Percentiles rank a stretch among this genome's conserved stretches.
Evolutionary conservation across 306 rosid species (phyloP).

Genomic region (Fragaria ananassa): DNA sequence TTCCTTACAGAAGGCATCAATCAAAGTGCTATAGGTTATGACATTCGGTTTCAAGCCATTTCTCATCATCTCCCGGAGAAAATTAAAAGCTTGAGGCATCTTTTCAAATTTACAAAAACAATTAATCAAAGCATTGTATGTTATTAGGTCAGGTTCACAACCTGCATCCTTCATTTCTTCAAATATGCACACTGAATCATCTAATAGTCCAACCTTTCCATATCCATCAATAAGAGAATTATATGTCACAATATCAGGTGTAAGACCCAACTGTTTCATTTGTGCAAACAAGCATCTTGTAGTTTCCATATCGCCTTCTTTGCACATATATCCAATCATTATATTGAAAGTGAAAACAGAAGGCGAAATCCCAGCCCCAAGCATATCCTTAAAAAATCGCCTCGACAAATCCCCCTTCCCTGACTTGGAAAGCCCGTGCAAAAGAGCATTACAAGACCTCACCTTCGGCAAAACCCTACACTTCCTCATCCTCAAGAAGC

Average conservation of each 20-base stretch:
- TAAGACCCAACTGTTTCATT: conserved; percentile 59
- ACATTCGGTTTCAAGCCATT: conserved; percentile 66
- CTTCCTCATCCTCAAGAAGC: conserved; percentile 66
- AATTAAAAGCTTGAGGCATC: conserved; percentile 63
- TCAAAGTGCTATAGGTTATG: conserved; percentile 79
- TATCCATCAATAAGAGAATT: conserved; percentile 91
- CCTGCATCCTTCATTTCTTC: conserved; percentile 69
- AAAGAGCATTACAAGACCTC: conserved; percentile 80
- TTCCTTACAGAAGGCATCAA: conserved; percentile 91
- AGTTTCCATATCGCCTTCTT: conserved; percentile 64
- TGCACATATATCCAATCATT: conserved; percentile 61
- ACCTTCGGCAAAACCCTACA: conserved; percentile 67
- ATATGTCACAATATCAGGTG: conserved; percentile 72
- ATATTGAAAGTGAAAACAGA: conserved; percentile 77
- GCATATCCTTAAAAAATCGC: conserved; percentile 58
- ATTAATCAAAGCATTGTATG: conserved; percentile 75
- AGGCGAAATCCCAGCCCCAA: conserved; percentile 64
- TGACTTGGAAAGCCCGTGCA: conserved; percentile 63
- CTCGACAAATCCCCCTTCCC: conserved; percentile 46
- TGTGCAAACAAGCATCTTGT: conserved; percentile 63
- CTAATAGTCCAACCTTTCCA: conserved; percentile 67
- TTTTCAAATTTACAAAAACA: conserved; percentile 72
- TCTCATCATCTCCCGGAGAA: conserved; percentile 66
- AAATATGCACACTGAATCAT: conserved; percentile 42
- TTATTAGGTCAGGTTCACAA: conserved; percentile 65